phyloP scores from a whole-genome alignment of 106 monocot species.

The Agapanthus africanus region DNA sequence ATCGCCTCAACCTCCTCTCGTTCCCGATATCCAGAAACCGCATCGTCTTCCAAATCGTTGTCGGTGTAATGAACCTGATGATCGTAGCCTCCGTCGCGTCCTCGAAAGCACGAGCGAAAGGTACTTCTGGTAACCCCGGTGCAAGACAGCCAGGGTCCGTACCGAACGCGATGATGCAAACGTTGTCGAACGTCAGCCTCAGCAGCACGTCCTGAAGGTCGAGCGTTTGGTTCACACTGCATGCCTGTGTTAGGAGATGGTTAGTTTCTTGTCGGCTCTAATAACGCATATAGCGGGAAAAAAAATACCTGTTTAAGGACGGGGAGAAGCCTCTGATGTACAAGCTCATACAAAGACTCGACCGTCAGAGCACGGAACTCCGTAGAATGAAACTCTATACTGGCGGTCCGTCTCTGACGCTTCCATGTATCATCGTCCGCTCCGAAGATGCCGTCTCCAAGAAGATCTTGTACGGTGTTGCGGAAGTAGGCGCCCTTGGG shows the following conservation, averaged over 20 bases:
- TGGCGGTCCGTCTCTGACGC: constrained; percentile 61
- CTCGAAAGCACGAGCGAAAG: constrained; percentile 88
- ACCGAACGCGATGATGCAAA: constrained; percentile 95
- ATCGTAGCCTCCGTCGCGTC: constrained; percentile 84
- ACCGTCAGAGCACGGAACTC: constrained; percentile 70
- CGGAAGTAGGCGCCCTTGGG: constrained; percentile 88
- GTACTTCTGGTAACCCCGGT: constrained; percentile 69
- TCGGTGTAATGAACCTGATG: constrained; percentile 71
- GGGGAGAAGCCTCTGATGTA: constrained; percentile 61
- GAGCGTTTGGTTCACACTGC: background rate
- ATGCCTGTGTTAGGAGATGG: too few species aligned
- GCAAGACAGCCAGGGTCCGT: constrained; percentile 79
- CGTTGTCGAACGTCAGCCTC: constrained; percentile 94
- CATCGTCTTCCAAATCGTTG: constrained; percentile 54
- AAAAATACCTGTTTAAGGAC: constrained; percentile 45
- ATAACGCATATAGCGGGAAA: too few species aligned
- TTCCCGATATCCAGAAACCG: constrained; percentile 35
- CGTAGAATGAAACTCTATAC: constrained; percentile 88
- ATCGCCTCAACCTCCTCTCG: constrained; percentile 43
- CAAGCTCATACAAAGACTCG: constrained; percentile 61
- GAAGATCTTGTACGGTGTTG: constrained; percentile 44
- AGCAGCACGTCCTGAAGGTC: constrained; percentile 91
- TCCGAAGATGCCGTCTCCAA: constrained; percentile 82
- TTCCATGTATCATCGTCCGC: constrained; percentile 86
- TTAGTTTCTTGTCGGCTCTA: too few species aligned